Conservation (phyloP, 2,329 filamentous ascomycete genomes). For the Bisporella sp. region DNA sequence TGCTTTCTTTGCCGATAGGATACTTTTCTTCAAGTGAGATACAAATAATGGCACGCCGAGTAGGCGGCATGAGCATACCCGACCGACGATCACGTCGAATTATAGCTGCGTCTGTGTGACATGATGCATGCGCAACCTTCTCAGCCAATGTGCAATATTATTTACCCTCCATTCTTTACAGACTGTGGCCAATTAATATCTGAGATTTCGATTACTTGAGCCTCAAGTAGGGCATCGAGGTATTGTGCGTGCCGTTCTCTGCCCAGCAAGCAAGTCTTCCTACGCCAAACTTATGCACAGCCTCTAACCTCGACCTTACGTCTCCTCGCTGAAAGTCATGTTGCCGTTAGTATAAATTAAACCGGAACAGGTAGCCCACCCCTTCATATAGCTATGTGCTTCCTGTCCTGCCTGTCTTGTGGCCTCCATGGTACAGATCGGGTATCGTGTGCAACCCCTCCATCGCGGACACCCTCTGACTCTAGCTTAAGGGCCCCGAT, state of each 20-base stretch:
- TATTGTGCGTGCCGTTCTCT: background rate
- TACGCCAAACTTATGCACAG: background rate
- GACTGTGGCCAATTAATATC: background rate
- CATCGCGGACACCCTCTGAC: background rate
- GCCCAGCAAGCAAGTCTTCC: background rate
- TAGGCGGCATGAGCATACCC: too few relatives aligned
- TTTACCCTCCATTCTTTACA: background rate
- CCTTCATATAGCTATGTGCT: background rate
- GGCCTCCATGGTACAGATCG: background rate
- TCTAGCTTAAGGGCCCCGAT: background rate
- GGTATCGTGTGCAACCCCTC: background rate
- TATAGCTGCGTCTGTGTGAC: slow-evolving; percentile 1
- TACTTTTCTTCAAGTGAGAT: too few relatives aligned
- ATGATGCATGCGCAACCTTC: background rate
- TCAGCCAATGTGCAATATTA: background rate
- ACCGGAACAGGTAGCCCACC: background rate
- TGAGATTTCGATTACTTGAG: background rate
- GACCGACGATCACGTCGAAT: background rate
- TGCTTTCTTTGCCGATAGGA: too few relatives aligned
- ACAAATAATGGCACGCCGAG: too few relatives aligned
- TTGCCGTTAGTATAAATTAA: background rate
- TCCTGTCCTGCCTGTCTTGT: slow-evolving; percentile 1
- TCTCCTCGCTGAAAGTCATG: background rate
- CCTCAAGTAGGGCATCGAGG: background rate
- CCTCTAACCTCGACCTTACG: background rate